phyloP scores from a whole-genome alignment of 2,329 filamentous ascomycete species.

The Teratosphaeriaceae sp. region DNA sequence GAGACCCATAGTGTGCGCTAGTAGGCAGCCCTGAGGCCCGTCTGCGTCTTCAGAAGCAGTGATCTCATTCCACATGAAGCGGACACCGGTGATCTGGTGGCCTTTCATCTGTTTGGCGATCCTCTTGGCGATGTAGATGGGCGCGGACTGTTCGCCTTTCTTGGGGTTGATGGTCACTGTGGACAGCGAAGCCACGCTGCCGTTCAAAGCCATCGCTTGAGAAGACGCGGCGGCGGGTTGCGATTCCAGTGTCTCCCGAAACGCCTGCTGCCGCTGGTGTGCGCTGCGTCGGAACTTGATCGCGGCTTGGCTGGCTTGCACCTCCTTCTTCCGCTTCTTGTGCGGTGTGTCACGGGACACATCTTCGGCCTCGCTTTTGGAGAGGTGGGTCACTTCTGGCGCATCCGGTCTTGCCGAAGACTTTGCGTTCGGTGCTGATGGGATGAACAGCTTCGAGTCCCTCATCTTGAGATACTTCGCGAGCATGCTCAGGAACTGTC shows the following conservation, averaged over 20 bases:
- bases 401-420: not conserved
- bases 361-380: conserved; percentile 13
- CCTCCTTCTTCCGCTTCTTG: conserved; percentile 16
- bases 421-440: not conserved
- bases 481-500: conserved; percentile 7
- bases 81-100: conserved; percentile 75
- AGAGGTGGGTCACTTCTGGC: conserved; percentile 1
- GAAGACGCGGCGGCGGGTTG: conserved; percentile 16
- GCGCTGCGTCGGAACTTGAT: conserved; percentile 14
- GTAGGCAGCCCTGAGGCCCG: conserved; percentile 63
- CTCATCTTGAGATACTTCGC: conserved; percentile 9
- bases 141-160: conserved; percentile 53
- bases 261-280: conserved; percentile 13
- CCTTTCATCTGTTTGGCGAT: conserved; percentile 64
- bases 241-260: conserved; percentile 11
- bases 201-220: conserved; percentile 17
- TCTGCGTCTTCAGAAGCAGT: conserved; percentile 45
- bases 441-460: conserved; percentile 12
- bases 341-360: conserved; percentile 7
- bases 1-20: conserved; percentile 86
- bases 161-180: conserved; percentile 59
- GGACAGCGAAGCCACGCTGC: conserved; percentile 13
- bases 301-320: conserved; percentile 11
- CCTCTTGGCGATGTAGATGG: conserved; percentile 57
- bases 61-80: conserved; percentile 84